These are phyloP conservation scores for Moesziomyces antarcticus DNA, from an alignment of 1,284 basidiomycete species.

Conservation along the genomic window DNA sequence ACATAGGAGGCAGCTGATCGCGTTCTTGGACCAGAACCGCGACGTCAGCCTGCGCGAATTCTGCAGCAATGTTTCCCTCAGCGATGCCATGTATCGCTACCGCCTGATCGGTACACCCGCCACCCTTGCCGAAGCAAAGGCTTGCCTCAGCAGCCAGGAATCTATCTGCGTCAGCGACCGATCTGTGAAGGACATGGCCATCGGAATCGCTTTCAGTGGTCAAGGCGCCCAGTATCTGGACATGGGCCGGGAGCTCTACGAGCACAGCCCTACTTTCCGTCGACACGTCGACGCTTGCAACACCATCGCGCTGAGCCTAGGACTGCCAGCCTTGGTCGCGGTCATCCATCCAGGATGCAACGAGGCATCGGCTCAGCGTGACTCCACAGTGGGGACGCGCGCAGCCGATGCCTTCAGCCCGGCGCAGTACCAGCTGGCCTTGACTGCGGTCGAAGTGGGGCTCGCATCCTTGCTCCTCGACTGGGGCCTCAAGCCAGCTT, in stretches of 20 bases:
- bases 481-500: constrained; percentile 39
- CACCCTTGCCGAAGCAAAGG: constrained; percentile 18
- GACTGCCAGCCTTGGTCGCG: constrained; percentile 25
- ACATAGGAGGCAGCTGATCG: constrained; percentile 26
- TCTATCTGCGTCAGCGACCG: constrained; percentile 10
- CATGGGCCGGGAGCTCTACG: constrained; percentile 45
- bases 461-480: constrained; percentile 27
- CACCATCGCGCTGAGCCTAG: constrained; percentile 19
- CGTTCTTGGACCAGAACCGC: constrained; percentile 25
- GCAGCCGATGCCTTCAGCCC: constrained; percentile 35
- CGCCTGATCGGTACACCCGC: constrained; percentile 26
- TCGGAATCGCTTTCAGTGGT: constrained; percentile 46
- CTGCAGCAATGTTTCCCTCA: constrained; percentile 40
- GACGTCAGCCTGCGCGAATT: constrained; percentile 28
- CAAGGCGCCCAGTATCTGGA: constrained; percentile 50
- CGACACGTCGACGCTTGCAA: constrained; percentile 33
- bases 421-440: constrained; percentile 42
- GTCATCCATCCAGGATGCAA: constrained; percentile 27
- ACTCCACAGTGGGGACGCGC: not conserved
- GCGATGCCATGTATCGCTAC: constrained; percentile 32
- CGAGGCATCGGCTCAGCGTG: too few species aligned
- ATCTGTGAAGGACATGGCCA: not conserved
- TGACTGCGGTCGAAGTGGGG: constrained; percentile 36
- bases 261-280: constrained; percentile 26
- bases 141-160: constrained; percentile 37